phyloP scores from a whole-genome alignment of 2,329 filamentous ascomycete species.

The Hysterium pulicare region DNA sequence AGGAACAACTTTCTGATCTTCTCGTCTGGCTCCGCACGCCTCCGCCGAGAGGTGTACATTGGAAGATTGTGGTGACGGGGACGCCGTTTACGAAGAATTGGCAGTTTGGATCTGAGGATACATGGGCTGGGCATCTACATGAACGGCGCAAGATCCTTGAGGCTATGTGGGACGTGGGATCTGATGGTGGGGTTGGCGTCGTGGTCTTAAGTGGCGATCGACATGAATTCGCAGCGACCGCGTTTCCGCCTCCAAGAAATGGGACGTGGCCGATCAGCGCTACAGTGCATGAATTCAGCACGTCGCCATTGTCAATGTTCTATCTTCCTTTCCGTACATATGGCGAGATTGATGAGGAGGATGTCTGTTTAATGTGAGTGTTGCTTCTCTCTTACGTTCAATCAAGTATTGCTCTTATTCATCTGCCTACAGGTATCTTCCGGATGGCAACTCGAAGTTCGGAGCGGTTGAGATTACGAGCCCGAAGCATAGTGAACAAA shows the following conservation, averaged over 20 bases:
- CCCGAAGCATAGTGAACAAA: slow-evolving; percentile 61
- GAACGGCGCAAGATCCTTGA: slow-evolving; percentile 79
- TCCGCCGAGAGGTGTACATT: slow-evolving; percentile 73
- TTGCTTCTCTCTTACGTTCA: background rate
- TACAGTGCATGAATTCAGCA: slow-evolving; percentile 82
- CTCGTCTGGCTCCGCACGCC: slow-evolving; percentile 71
- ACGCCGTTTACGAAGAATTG: slow-evolving; percentile 98
- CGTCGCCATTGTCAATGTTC: slow-evolving; percentile 89
- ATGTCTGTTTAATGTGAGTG: slow-evolving; percentile 78
- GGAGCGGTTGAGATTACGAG: slow-evolving; percentile 76
- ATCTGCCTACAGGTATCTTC: slow-evolving; percentile 59
- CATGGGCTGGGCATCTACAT: slow-evolving; percentile 86
- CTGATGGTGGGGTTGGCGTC: slow-evolving; percentile 67
- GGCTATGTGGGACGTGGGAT: slow-evolving; percentile 86
- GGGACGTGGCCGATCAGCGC: slow-evolving; percentile 47
- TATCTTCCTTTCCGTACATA: slow-evolving; percentile 85
- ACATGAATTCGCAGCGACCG: slow-evolving; percentile 95
- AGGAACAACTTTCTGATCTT: slow-evolving; percentile 73
- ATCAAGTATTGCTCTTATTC: background rate
- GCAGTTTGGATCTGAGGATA: slow-evolving; percentile 82
- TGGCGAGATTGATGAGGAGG: slow-evolving; percentile 72
- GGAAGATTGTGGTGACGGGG: slow-evolving; percentile 89
- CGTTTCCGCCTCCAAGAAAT: slow-evolving; percentile 63
- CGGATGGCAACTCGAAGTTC: slow-evolving; percentile 85
- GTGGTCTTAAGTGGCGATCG: slow-evolving; percentile 85